phyloP scores from a whole-genome alignment of 2,329 filamentous ascomycete species.

The Shiraia sp. region DNA sequence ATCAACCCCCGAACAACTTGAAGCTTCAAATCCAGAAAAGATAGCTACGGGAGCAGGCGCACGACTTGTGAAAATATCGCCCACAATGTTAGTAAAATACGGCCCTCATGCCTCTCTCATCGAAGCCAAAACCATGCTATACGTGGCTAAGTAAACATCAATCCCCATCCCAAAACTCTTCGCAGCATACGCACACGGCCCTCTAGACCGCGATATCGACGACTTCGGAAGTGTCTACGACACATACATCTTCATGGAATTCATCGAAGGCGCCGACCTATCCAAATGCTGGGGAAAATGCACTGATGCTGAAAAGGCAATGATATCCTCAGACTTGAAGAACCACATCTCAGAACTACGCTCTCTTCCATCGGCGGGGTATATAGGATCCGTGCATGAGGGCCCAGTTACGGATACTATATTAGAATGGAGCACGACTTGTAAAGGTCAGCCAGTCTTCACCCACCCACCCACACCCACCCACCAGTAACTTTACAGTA shows the following conservation, averaged over 20 bases:
- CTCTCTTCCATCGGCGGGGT: constrained; percentile 13
- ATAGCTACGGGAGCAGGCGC: constrained; percentile 4
- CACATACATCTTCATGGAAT: constrained; percentile 24
- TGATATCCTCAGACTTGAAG: constrained; percentile 17
- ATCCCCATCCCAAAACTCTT: constrained; percentile 21
- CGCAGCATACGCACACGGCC: constrained; percentile 22
- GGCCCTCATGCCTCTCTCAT: constrained; percentile 22
- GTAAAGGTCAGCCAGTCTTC: constrained; percentile 16
- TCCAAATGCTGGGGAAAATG: constrained; percentile 15
- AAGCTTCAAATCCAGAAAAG: constrained; percentile 11
- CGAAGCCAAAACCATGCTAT: constrained; percentile 21
- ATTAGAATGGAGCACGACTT: constrained; percentile 23
- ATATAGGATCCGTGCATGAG: constrained; percentile 19
- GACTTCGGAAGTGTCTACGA: constrained; percentile 16
- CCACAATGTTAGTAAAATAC: constrained; percentile 17
- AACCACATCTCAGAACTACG: constrained; percentile 20
- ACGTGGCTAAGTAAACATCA: constrained; percentile 18
- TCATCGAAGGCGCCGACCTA: constrained; percentile 18
- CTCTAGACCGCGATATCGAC: constrained; percentile 12
- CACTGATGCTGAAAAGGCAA: constrained; percentile 17
- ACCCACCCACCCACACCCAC: constrained; percentile 2
- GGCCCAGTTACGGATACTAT: constrained; percentile 26
- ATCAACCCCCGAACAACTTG: constrained; percentile 19
- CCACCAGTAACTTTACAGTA: neutral
- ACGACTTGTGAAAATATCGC: constrained; percentile 13